Base-by-base conservation (phyloP, 768 basidiomycete genomes). In the Russula griseocarnosa region DNA sequence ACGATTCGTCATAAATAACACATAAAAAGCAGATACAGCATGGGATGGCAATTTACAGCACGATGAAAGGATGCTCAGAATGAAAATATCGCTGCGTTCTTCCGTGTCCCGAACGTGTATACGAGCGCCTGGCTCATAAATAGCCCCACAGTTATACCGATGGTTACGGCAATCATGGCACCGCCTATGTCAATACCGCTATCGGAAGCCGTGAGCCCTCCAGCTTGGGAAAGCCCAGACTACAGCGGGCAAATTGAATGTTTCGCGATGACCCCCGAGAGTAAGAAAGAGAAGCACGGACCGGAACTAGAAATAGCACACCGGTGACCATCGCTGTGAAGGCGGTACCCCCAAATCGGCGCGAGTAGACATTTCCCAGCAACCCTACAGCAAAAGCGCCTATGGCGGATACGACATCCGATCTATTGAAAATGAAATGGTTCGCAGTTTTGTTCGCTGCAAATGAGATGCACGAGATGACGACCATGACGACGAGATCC, bases 251-350 rank as follows among this genome's bases (percentile, higher is more conserved):
- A 57, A 53, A 52, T 5, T 70, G 56, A 60, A 55, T 40, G 53
- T 61, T 18, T 20, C 26, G 47, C 47, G 55, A 10, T 3, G 51
- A 55, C 50, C 22, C 56, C 46, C 30, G 51, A 20, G 63, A 24
- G 38, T n/a, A 55, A 26, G 7, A 50, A 40, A 40, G 18, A 40
- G 36, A 32, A 68, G 55, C 10, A 79, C 86, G 71, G 72, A 90
- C 90, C 18, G 92, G 92, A 47, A 93, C 90, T 61, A 92, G 76
- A 73, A 94, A 90, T 62, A 92, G 74, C 18, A 94, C 88, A 50
- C 90, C 92, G n/a, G 90, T 88, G 32, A 92, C 89, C 92, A 94
- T 94, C 1, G 86, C 86, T 7, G 90, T 91, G 74, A 93, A 93
- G 24, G 91, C 91, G 1, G 90, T 92, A 7, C 90, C 90, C 4